Base-by-base conservation (phyloP, 1,139 yeast species). In the Magnusiomyces paraingens region DNA sequence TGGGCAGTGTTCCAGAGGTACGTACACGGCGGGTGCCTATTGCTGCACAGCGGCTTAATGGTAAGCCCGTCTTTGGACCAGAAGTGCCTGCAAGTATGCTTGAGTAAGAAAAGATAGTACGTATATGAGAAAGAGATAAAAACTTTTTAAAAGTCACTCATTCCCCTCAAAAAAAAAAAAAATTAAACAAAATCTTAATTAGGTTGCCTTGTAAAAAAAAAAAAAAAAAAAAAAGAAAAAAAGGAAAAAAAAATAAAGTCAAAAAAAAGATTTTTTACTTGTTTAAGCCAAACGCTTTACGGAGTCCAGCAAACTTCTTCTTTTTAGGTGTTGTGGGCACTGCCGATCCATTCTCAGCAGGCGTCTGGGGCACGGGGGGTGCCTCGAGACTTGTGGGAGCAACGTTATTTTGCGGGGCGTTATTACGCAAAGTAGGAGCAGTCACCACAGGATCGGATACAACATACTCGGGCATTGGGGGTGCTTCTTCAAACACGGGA, bases 271-370 rank as follows among this genome's bases (percentile, higher is more conserved):
- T 17, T 50, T 46, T 44, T 52, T 56, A 55, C 47, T 51, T 51
- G 38, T 61, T 53, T 41, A 66, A 49, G 14, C 66, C 65, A 56
- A 66, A 65, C 18, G 64, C 61, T 48, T 59, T 60, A 44, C 69
- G 59, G 35, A 66, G 56, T 5, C 63, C 64, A n/a, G 57, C 52
- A 57, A 66, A 66, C 59, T 59, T 60, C 55, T 65, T 65, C 59
- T 64, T 65, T 59, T 62, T 63, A 43, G 47, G 48, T 14, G 55
- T 55, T 26, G 55, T 50, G 21, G 22, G 47, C 21, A 20, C 42
- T 11, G 21, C 47, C 26, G 22, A 35, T 5, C 35, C 54, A 15
- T 45, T 40, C 15, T 29, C 54, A n/a, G 51, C 51, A 2, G 56
- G 52, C 17, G 43, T 21, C 15, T 18, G 21, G 21, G 46, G 32